A percentile compares a stretch with the other conserved stretches of the same genome.
Conservation (phyloP, 2,329 filamentous ascomycete genomes). For the Fusarium guadeloupense region DNA sequence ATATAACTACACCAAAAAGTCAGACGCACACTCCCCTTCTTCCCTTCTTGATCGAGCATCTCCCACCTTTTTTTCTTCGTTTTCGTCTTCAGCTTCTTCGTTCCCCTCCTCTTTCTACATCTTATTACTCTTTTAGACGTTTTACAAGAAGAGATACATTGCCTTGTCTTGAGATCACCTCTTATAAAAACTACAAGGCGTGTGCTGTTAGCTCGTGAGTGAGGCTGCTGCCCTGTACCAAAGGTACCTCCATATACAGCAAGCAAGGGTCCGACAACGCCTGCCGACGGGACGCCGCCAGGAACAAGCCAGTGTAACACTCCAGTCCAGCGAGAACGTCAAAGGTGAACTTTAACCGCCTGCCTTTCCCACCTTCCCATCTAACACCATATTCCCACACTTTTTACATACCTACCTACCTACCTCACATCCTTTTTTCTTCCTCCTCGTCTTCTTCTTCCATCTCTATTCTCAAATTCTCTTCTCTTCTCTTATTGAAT, state of each 20-base stretch:
- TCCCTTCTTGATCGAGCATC: background rate
- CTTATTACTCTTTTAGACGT: constrained; percentile 20
- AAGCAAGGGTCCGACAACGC: constrained; percentile 25
- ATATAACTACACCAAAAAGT: background rate
- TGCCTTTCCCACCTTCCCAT: constrained; percentile 23
- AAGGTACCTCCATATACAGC: background rate
- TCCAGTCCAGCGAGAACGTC: constrained; percentile 21
- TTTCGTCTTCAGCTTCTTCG: constrained; percentile 6
- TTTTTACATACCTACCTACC: too few species aligned
- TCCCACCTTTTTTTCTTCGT: constrained; percentile 12
- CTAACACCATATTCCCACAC: constrained; percentile 27
- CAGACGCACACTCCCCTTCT: constrained; percentile 14
- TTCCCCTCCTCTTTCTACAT: background rate
- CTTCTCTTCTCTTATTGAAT: constrained; percentile 5
- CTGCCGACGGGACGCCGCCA: constrained; percentile 18
- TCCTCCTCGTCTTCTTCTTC: constrained; percentile 1
- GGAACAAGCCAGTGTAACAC: constrained; percentile 28
- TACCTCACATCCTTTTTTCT: constrained; percentile 11
- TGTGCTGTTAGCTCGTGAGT: constrained; percentile 7
- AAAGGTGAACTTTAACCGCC: constrained; percentile 26
- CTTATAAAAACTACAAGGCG: background rate
- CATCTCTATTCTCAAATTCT: background rate
- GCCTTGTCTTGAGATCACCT: background rate
- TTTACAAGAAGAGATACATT: background rate
- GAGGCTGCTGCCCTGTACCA: background rate